Percentiles rank a stretch among this genome's conserved stretches.
These are phyloP conservation scores for Ascomycota sp. DNA, from an alignment of 2,329 filamentous ascomycete genomes.

Conservation along the genomic window DNA sequence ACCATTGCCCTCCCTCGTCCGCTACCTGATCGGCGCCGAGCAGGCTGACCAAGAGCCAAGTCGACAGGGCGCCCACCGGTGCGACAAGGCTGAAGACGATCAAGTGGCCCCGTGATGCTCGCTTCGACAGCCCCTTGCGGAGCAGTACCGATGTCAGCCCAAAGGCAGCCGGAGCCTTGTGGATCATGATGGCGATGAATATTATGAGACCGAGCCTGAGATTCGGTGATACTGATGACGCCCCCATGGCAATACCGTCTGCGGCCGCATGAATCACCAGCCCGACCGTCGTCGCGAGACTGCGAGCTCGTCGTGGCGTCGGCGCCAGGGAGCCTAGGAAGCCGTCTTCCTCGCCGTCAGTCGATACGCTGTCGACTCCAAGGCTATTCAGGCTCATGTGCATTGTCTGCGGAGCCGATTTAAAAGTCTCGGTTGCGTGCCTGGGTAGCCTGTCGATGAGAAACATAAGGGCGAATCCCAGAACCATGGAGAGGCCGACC, in stretches of 20 bases:
- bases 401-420: constrained; percentile 45
- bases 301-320: constrained; percentile 36
- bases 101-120: constrained; percentile 64
- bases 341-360: constrained; percentile 35
- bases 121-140: constrained; percentile 78
- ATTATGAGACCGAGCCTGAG: constrained; percentile 72
- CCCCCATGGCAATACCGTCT: constrained; percentile 88
- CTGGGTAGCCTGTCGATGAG: constrained; percentile 72
- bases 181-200: constrained; percentile 90
- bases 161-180: constrained; percentile 92
- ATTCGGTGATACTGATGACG: constrained; percentile 57
- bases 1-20: constrained; percentile 53
- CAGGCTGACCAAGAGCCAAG: constrained; percentile 61
- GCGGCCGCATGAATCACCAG: constrained; percentile 92
- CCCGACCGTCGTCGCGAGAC: constrained; percentile 70
- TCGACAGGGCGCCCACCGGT: constrained; percentile 64
- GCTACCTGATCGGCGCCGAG: constrained; percentile 39
- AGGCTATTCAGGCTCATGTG: constrained; percentile 82
- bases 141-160: constrained; percentile 77
- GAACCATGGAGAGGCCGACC: constrained; percentile 68
- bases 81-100: constrained; percentile 84
- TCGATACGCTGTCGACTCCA: constrained; percentile 26
- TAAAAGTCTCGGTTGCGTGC: constrained; percentile 45
- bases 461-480: constrained; percentile 93
- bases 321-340: constrained; percentile 39